These are phyloP conservation scores for Pythium graminicola DNA, from an alignment of 352 stramenopile species.

Conservation along the genomic window DNA sequence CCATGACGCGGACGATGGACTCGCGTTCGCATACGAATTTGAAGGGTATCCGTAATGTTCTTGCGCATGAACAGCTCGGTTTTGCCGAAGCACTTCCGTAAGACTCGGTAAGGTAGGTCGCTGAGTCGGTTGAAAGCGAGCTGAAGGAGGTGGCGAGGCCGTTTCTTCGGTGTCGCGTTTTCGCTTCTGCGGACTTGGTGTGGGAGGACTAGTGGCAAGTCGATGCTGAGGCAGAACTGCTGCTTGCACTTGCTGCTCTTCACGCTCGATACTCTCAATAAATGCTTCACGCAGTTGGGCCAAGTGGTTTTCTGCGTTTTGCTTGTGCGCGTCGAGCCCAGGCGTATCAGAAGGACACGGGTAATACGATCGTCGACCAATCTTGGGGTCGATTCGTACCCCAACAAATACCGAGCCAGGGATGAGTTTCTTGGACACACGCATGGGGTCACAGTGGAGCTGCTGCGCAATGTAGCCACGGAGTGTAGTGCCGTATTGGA, in stretches of 20 bases:
- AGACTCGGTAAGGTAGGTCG: constrained; percentile 1
- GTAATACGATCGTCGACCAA: constrained; percentile 62
- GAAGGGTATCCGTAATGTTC: background rate
- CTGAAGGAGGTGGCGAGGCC: background rate
- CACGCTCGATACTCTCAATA: constrained; percentile 54
- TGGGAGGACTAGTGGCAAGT: too few relatives aligned
- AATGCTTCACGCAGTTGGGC: constrained; percentile 37
- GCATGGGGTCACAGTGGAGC: constrained; percentile 64
- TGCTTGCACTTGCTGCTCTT: constrained; percentile 26
- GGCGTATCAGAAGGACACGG: constrained; percentile 46
- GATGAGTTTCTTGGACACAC: constrained; percentile 43
- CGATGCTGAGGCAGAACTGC: too few relatives aligned
- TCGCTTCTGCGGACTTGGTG: background rate
- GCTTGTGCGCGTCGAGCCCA: constrained; percentile 30
- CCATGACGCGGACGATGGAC: background rate
- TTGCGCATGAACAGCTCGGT: background rate
- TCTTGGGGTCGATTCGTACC: constrained; percentile 71
- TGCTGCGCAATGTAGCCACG: constrained; percentile 59
- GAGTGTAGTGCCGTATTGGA: constrained; percentile 69
- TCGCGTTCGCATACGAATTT: background rate
- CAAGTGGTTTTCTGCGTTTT: constrained; percentile 36
- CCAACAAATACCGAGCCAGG: constrained; percentile 51
- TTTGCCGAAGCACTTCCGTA: constrained; percentile 1
- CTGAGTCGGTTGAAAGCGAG: background rate
- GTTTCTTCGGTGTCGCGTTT: background rate